Conservation (phyloP, 768 basidiomycete genomes). For the Cystobasidium onofrii region DNA sequence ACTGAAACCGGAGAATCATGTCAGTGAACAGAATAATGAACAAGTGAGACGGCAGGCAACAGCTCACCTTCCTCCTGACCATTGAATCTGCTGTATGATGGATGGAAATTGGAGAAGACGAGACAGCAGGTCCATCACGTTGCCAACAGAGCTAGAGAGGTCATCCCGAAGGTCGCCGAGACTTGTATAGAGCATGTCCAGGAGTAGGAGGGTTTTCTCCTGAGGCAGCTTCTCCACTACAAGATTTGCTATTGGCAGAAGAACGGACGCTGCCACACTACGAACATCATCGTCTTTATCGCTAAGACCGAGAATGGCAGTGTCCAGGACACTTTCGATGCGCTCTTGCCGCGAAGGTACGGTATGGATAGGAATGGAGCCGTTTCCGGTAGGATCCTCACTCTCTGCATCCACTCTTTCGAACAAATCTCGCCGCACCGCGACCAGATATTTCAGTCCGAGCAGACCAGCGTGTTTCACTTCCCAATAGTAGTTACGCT, state of each 20-base stretch:
- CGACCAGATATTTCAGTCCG: slow-evolving; percentile 96
- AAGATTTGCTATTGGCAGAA: slow-evolving; percentile 74
- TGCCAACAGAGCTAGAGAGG: slow-evolving; percentile 86
- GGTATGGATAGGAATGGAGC: slow-evolving; percentile 37
- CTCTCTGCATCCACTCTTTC: slow-evolving; percentile 43
- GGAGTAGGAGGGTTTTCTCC: slow-evolving; percentile 61
- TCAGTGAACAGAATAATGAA: neutral
- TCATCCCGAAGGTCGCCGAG: slow-evolving; percentile 91
- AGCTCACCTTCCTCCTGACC: slow-evolving; percentile 50
- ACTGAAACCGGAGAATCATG: slow-evolving; percentile 47
- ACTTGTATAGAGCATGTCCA: slow-evolving; percentile 83
- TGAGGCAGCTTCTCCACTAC: slow-evolving; percentile 64
- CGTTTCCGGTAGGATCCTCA: slow-evolving; percentile 30
- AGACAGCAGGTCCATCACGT: slow-evolving; percentile 86
- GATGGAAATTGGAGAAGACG: neutral
- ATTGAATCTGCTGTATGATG: slow-evolving; percentile 32
- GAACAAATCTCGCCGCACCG: slow-evolving; percentile 78
- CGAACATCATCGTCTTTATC: slow-evolving; percentile 95
- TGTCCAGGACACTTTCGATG: slow-evolving; percentile 74
- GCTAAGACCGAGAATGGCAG: slow-evolving; percentile 82
- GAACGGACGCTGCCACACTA: slow-evolving; percentile 82
- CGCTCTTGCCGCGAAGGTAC: slow-evolving; percentile 50
- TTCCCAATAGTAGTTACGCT: slow-evolving; percentile 71
- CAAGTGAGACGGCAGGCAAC: too few species aligned
- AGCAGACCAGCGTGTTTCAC: slow-evolving; percentile 94